phyloP scores from a whole-genome alignment of 768 basidiomycete species.

The Fistulinella prunicolor region DNA sequence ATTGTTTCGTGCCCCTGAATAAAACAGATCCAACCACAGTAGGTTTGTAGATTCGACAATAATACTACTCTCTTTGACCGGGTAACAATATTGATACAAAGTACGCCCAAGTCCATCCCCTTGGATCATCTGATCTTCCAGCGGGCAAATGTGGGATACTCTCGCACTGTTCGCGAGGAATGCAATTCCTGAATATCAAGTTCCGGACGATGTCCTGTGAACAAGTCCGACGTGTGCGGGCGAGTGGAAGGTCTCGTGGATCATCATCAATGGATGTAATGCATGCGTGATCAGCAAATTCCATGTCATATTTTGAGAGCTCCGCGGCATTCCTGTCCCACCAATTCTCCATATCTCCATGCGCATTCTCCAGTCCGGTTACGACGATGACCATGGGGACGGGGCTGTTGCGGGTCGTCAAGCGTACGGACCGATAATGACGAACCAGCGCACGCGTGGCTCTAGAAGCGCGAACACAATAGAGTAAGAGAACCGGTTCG shows the following conservation, averaged over 20 bases:
- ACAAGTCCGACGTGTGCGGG: slow-evolving; percentile 17
- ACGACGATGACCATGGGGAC: slow-evolving; percentile 40
- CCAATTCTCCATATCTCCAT: slow-evolving; percentile 34
- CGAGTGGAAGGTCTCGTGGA: slow-evolving; percentile 9
- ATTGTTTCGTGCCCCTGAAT: no score
- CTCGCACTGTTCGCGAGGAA: slow-evolving; percentile 6
- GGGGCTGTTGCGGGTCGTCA: slow-evolving; percentile 26
- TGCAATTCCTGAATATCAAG: slow-evolving; percentile 22
- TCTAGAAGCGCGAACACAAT: slow-evolving; percentile 39
- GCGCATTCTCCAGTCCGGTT: slow-evolving; percentile 38
- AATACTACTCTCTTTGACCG: neutral
- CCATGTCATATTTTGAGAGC: slow-evolving; percentile 23
- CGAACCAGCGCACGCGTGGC: slow-evolving; percentile 36
- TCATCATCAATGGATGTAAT: slow-evolving; percentile 31
- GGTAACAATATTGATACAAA: slow-evolving; percentile 11
- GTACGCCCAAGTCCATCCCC: slow-evolving; percentile 14
- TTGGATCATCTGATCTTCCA: neutral
- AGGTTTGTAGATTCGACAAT: no score
- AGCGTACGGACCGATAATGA: slow-evolving; percentile 37
- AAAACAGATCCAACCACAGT: no score
- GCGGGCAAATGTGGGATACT: neutral
- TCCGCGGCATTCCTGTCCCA: slow-evolving; percentile 28
- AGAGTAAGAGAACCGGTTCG: slow-evolving; percentile 41
- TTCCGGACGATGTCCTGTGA: slow-evolving; percentile 25
- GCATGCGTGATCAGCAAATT: slow-evolving; percentile 31